A percentile compares a stretch with the other conserved stretches of the same genome.
These are phyloP conservation scores for Aspergillus sclerotiicarbonarius DNA, from an alignment of 495 filamentous ascomycete species.

Conservation along the genomic window DNA sequence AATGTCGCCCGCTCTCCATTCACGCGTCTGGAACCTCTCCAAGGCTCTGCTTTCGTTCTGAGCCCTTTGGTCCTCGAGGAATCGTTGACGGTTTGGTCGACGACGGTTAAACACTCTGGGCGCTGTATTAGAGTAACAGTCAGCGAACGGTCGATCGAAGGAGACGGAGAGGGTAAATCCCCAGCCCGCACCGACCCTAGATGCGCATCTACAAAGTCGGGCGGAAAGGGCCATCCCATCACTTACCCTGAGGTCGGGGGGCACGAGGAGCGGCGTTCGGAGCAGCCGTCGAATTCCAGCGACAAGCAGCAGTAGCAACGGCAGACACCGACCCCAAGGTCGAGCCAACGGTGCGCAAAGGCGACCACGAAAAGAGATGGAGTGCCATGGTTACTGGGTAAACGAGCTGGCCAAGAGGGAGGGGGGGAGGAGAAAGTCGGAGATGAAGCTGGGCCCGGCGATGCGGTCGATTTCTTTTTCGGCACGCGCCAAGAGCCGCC, in stretches of 20 bases:
- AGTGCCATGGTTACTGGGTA: slow-evolving; percentile 32
- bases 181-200: not conserved
- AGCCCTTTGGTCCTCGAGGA: slow-evolving; percentile 40
- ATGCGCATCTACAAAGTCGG: not conserved
- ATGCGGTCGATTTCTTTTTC: slow-evolving; percentile 26
- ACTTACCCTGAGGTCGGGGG: slow-evolving; percentile 23
- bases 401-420: not conserved
- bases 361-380: slow-evolving; percentile 30
- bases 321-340: slow-evolving; percentile 14
- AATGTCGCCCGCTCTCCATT: slow-evolving; percentile 73
- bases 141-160: not conserved
- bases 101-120: slow-evolving; percentile 26
- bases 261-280: slow-evolving; percentile 29
- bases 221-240: not conserved
- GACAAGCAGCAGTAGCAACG: slow-evolving; percentile 24
- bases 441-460: slow-evolving; percentile 11
- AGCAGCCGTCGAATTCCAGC: slow-evolving; percentile 42
- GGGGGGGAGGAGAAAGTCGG: not conserved
- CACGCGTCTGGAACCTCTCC: slow-evolving; percentile 44
- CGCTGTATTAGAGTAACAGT: slow-evolving; percentile 14
- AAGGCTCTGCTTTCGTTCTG: slow-evolving; percentile 38
- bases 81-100: slow-evolving; percentile 32
- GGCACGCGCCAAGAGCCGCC: slow-evolving; percentile 26
- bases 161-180: too few relatives aligned
- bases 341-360: slow-evolving; percentile 29